phyloP scores from a whole-genome alignment of 345 rosid species.

The Eucalyptus regnans region DNA sequence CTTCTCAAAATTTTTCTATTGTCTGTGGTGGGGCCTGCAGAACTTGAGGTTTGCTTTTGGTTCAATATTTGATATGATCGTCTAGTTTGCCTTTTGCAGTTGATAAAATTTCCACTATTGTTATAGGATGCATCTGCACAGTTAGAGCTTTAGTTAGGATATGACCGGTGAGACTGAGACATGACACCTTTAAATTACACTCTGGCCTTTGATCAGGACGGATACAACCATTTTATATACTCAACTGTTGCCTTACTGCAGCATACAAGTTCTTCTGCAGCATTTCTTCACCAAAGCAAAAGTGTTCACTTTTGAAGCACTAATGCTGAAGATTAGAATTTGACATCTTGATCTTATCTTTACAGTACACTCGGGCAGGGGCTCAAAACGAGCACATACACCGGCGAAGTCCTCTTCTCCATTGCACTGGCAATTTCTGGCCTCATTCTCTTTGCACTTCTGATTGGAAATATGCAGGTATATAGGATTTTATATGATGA shows the following conservation, averaged over 20 bases:
- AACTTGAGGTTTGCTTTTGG: slow-evolving; percentile 49
- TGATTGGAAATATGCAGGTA: slow-evolving; percentile 81
- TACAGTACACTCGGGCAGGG: slow-evolving; percentile 87
- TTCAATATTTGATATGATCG: not conserved
- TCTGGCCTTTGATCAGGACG: not conserved
- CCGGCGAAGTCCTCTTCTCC: slow-evolving; percentile 70
- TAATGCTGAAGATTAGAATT: not conserved
- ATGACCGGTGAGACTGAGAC: not conserved
- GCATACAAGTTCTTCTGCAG: not conserved
- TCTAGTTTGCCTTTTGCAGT: not conserved
- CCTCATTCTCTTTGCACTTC: slow-evolving; percentile 69
- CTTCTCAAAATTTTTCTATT: slow-evolving; percentile 56
- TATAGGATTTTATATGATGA: not conserved
- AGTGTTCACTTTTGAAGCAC: not conserved
- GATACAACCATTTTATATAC: not conserved
- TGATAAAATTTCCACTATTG: not conserved
- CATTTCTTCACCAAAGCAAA: not conserved
- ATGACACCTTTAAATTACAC: not conserved
- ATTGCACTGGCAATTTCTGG: slow-evolving; percentile 61
- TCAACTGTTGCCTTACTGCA: not conserved
- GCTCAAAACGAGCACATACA: slow-evolving; percentile 67
- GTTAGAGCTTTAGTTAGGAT: not conserved
- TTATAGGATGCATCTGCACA: not conserved
- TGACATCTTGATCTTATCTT: not conserved
- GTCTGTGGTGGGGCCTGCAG: slow-evolving; percentile 95